phyloP scores from a whole-genome alignment of 2,329 filamentous ascomycete genomes.

The Bipolaris victoriae region DNA sequence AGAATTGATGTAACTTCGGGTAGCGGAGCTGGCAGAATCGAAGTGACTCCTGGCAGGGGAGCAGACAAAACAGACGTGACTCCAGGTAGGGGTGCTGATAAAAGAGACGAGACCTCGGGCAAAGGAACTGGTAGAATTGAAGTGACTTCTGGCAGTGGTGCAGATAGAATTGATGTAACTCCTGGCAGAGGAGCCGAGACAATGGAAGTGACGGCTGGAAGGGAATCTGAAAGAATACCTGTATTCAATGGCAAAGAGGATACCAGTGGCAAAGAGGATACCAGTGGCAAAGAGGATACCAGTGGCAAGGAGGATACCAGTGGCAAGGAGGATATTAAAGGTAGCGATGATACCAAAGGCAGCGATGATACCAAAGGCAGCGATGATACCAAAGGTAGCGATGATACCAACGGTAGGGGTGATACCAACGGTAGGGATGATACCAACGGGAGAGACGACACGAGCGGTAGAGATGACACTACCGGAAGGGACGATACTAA shows the following conservation, averaged over 20 bases:
- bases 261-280: not conserved
- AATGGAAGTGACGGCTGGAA: not conserved
- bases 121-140: not conserved
- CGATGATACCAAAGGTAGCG: not conserved
- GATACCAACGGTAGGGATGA: not conserved
- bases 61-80: not conserved
- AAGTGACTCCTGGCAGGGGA: not conserved
- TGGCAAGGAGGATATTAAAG: too few species aligned
- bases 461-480: not conserved
- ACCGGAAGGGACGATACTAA: not conserved
- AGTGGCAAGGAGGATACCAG: too few species aligned
- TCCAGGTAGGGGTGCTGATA: too few species aligned
- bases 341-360: too few species aligned
- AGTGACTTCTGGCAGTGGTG: not conserved
- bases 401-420: not conserved
- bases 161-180: not conserved
- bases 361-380: too few species aligned
- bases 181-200: not conserved
- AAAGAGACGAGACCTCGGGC: too few species aligned
- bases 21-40: too few species aligned
- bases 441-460: not conserved
- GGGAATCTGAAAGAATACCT: not conserved
- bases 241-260: not conserved
- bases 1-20: too few species aligned
- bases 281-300: not conserved